Base-by-base conservation (phyloP, 768 basidiomycete species). In the Auricularia sp. region DNA sequence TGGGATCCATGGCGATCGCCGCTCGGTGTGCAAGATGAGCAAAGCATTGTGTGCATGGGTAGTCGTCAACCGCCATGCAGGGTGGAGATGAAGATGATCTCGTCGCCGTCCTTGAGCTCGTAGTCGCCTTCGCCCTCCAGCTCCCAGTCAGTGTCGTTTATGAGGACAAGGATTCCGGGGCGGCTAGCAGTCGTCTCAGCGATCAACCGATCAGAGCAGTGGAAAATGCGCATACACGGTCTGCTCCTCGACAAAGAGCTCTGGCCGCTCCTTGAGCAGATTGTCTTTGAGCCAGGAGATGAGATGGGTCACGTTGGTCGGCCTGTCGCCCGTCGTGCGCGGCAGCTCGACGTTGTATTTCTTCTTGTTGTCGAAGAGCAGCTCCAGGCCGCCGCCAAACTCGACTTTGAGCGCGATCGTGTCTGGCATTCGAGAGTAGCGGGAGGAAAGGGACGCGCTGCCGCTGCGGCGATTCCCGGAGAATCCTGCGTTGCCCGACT, bases 61-160 rank as follows among this genome's bases (percentile, higher is more conserved):
- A n/a, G 6, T 10, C 8, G 5, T 64, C 64, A 96, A 63, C 94
- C 93, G 2, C 96, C 96, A 70, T 98, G 96, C 61, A 98, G 75
- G 0, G 95, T 98, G 23, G 93, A 96, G 66, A 99, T 98, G 74
- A 99, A 96, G 16, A 98, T 92, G 66, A 98, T 83, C 76, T 95
- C 91, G 72, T 99, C 97, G 0, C 83, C 80, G 36, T 86, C 77
- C 72, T 88, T 77, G 64, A 98, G 76, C 67, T 77, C 78, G 72
- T 96, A 97, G 5, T 90, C 87, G 23, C 91, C 87, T 73, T 98
- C 96, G 39, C 93, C 93, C 73, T 98, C 96, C 5, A 98, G 79
- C 74, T 98, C 95, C 96, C 96, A 98, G 70, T 98, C 96, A 1
- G 91, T 91, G 70, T 96, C 91, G 71, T 98, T 98, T 63, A 99